Base-by-base conservation (phyloP, 1,284 basidiomycete species). In the Mycosarcoma mackinlayi region DNA sequence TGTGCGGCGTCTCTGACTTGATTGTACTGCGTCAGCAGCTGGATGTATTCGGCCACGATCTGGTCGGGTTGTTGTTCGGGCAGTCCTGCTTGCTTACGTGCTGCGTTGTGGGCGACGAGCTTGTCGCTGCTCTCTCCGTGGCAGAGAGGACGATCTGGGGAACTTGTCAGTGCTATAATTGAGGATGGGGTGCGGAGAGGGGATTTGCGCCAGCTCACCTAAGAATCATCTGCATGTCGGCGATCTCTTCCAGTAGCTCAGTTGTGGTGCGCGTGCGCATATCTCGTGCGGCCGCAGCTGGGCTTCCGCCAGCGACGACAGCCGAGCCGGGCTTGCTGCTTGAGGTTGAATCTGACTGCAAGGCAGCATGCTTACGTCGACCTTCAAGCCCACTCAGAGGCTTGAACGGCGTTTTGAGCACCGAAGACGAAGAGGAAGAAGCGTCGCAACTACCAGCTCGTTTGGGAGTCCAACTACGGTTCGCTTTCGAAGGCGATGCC, bases 1-100 rank as follows among this genome's bases (percentile, higher is more conserved):
- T 63, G 59, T 23, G 58, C 52, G 25, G 52, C 40, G 30, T 73
- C 65, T n/a, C 60, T 73, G 37, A 73, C 69, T 9, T 39, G 46
- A 28, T 73, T 73, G 45, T 73, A 73, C 19, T 59, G 40, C 23
- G 42, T 63, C 5, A 73, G 41, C 19, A 68, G 53, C 14, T 42
- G 11, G 35, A 67, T 65, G 45, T 73, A 63, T 31, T 54, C 60
- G 13, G 37, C 21, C 14, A 73, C 64, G 31, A 67, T 46, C 27
- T 63, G 56, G 6, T 68, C 41, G 9, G 63, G 40, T 13, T 55
- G 40, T 21, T 69, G 66, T 31, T 50, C 47, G 4, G 48, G 30
- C 16, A 62, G 18, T 8, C 34, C n/a, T 40, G 42, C 25, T 16
- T 53, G 18, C 14, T 9, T 30, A 7, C 61, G 52, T 2, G 34